phyloP scores from a whole-genome alignment of 352 stramenopile species.

The Globisporangium viniferum region DNA sequence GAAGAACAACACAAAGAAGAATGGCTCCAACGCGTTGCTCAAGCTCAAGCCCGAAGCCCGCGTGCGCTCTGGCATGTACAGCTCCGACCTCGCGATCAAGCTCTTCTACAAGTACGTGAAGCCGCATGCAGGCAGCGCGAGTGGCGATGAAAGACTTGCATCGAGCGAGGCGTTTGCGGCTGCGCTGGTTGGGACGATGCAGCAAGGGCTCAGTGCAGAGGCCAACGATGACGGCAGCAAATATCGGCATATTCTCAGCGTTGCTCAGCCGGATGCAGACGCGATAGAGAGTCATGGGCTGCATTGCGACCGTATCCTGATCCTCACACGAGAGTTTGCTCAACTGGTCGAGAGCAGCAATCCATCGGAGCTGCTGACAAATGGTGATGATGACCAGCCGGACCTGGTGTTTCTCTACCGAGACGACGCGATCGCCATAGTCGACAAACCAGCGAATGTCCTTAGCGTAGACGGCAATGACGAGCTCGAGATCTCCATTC shows the following conservation, averaged over 20 bases:
- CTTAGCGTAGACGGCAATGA: constrained; percentile 57
- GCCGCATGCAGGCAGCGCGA: background rate
- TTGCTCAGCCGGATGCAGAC: constrained; percentile 23
- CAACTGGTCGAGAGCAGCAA: constrained; percentile 1
- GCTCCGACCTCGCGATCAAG: constrained; percentile 17
- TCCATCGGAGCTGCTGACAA: background rate
- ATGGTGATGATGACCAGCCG: background rate
- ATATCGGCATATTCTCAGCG: constrained; percentile 28
- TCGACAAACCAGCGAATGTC: constrained; percentile 58
- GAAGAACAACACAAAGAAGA: background rate
- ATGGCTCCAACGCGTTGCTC: background rate
- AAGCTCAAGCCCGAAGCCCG: constrained; percentile 16
- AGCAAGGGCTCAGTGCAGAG: background rate
- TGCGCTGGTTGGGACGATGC: constrained; percentile 1
- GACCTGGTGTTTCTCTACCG: constrained; percentile 35
- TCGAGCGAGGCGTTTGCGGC: background rate
- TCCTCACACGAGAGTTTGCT: constrained; percentile 43
- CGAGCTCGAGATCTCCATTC: constrained; percentile 35
- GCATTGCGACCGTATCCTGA: constrained; percentile 36
- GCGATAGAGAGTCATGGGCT: constrained; percentile 22
- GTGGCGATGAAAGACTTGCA: background rate
- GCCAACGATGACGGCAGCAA: background rate
- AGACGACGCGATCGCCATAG: constrained; percentile 51
- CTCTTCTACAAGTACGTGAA: constrained; percentile 19
- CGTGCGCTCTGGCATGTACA: background rate